Evolutionary conservation across 2,329 filamentous ascomycete genomes (phyloP), one percentile per base, ranked within the genome.

Genomic region (Colletotrichum acutatum): DNA sequence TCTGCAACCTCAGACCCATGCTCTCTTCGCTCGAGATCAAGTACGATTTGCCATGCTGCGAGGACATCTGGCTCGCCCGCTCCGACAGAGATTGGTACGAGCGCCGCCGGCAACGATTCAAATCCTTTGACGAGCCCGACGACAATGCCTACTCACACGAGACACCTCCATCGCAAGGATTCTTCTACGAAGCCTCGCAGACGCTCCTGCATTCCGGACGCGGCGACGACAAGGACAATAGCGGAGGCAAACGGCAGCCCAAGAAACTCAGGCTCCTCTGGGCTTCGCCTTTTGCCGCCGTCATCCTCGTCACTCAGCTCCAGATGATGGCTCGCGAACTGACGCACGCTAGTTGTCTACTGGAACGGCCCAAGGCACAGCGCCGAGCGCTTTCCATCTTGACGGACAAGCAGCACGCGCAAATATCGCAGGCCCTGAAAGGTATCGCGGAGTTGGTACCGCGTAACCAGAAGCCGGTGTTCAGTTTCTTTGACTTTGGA

Each of bases 301-400:
- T 69, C 9, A 69, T 69, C 28, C 61, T 69, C 16, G 66, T 69
- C 11, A 69, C 66, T 14, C 66, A 69, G 19, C 34, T 69, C 3
- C 66, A 69, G 52, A 69, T 69, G 66, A 69, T 69, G 66, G 66
- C 66, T 3, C 59, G 60, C 6, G 60, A 69, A 16, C 59, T 69
- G 4, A 69, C 66, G 1, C 66, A 69, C 34, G 66, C 66, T 11
- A 69, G 66, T 28, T 69, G 66, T 28, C 60, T 69, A 1, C 60
- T 69, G 7, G 66, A 69, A 32, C n/a, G 66, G 1, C 66, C 66
- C 5, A 69, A 69, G 1, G 19, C 66, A 4, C 66, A 69, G 22
- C 66, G 66, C 8, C 66, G 66, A 9, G 66, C 66, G 0, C 52
- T 69, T 4, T 69, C 59, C 1, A 69, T 69, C 14, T 11, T 69